Evolutionary conservation across 2,329 filamentous ascomycete species (phyloP), one percentile per base, ranked within the genome.

Genomic region (Aspergillus tubingensis): DNA sequence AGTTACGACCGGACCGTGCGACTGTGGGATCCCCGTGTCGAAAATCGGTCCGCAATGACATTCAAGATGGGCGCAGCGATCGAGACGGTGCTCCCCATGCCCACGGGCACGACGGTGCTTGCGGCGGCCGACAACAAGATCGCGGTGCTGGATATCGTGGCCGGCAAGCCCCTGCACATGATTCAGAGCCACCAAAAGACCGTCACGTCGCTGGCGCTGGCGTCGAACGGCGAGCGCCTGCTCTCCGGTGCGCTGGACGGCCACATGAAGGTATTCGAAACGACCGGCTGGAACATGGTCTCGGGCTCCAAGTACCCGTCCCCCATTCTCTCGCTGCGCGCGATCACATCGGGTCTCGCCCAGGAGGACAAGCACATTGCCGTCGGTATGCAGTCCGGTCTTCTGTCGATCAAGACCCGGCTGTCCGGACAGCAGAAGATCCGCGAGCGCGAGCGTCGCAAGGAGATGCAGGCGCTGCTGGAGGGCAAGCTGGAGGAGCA

Each of bases 151-250:
- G 95, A 99, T 75, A 85, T 99, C 48, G 90, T 98, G 15, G 94
- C 93, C 53, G 95, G 91, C 25, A 92, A 91, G 72, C 92, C 94
- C 4, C 81, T 96, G 60, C 89, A 92, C 68, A 82, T 96, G 72
- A 88, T 99, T 64, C 89, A 88, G 68, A 98, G 96, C 74, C 95
- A 99, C 77, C 95, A 99, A 74, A 99, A 98, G 86, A 96, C 95
- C 0, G 93, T 99, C 62, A 98, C 95, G 0, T 88, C 90, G 7
- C 83, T 99, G 57, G 88, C 89, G 54, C 81, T 96, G 36, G 93
- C 92, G 7, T 93, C 91, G 48, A 86, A 90, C 67, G 91, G 91
- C 50, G 87, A 87, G 54, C 87, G 95, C 54, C 83, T 99, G 59
- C 85, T 99, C 57, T 93, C 89, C 65, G 95, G 92, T 76, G 92